Conservation (phyloP, 306 rosid species). For the Ammopiptanthus mongolicus region DNA sequence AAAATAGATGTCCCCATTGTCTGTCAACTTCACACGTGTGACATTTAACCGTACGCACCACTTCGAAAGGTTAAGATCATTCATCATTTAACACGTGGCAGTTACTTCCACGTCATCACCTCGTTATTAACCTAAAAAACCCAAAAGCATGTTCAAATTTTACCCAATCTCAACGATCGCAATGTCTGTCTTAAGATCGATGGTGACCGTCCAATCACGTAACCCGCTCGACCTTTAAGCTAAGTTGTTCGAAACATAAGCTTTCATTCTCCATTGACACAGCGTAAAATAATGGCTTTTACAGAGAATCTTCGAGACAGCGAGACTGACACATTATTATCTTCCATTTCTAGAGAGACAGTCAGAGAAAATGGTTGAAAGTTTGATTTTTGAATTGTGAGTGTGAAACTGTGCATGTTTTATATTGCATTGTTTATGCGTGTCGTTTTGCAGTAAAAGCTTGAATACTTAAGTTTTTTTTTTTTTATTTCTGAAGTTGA, state of each 20-base stretch:
- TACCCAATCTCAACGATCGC: conserved; percentile 41
- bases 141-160: conserved; percentile 32
- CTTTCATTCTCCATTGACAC: not conserved
- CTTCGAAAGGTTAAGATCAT: not conserved
- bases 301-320: conserved; percentile 41
- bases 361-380: conserved; percentile 13
- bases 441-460: conserved; percentile 21
- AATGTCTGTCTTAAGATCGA: conserved; percentile 13
- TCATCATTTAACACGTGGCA: conserved; percentile 15
- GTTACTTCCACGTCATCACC: conserved; percentile 10
- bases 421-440: not conserved
- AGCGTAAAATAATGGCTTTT: conserved; percentile 25
- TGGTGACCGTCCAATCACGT: conserved; percentile 29
- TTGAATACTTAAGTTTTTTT: conserved; percentile 9
- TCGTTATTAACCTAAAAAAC: conserved; percentile 1
- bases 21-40: too few species aligned
- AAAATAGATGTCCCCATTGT: too few species aligned
- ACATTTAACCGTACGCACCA: too few species aligned
- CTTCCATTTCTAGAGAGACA: conserved; percentile 25
- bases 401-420: not conserved
- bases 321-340: conserved; percentile 35
- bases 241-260: not conserved
- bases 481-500: not conserved
- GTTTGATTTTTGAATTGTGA: conserved; percentile 51
- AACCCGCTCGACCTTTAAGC: conserved; percentile 35